Evolutionary conservation across 2,329 filamentous ascomycete genomes (phyloP).

Genomic region (Canariomyces notabilis): DNA sequence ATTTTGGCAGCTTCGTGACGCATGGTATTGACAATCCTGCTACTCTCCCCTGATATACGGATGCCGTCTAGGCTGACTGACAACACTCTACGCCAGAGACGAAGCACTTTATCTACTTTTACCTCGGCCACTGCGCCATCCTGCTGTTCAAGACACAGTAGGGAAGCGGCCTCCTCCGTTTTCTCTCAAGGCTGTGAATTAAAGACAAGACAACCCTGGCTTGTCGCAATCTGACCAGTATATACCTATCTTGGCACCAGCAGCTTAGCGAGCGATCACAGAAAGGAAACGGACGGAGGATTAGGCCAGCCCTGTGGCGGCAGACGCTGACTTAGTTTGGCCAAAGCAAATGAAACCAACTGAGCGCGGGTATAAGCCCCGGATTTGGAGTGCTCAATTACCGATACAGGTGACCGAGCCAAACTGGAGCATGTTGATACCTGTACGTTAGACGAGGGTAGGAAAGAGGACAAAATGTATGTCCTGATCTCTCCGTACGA

Average conservation of each 20-base stretch:
- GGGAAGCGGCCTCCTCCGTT: conserved; percentile 27
- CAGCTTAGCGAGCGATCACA: conserved; percentile 4
- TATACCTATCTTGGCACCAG: neutral
- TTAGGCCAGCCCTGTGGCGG: neutral
- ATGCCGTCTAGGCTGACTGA: conserved; percentile 1
- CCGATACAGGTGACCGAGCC: neutral
- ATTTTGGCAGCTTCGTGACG: conserved; percentile 98
- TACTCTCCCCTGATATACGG: neutral
- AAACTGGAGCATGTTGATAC: neutral
- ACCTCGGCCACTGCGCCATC: conserved; percentile 96
- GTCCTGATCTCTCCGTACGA: neutral
- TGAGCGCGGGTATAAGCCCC: neutral
- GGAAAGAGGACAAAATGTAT: neutral
- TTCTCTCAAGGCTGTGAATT: conserved; percentile 23
- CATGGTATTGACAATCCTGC: conserved; percentile 87
- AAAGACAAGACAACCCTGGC: neutral
- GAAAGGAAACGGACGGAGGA: conserved; percentile 17
- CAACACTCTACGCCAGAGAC: conserved; percentile 60
- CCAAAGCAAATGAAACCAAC: neutral
- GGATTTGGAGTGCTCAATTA: neutral
- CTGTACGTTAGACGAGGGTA: neutral
- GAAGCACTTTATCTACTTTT: conserved; percentile 99
- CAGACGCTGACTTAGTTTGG: neutral
- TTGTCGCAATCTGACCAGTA: neutral
- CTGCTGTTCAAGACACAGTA: conserved; percentile 99